Conservation (phyloP, 768 basidiomycete genomes). For the Tricholoma bakamatsutake region DNA sequence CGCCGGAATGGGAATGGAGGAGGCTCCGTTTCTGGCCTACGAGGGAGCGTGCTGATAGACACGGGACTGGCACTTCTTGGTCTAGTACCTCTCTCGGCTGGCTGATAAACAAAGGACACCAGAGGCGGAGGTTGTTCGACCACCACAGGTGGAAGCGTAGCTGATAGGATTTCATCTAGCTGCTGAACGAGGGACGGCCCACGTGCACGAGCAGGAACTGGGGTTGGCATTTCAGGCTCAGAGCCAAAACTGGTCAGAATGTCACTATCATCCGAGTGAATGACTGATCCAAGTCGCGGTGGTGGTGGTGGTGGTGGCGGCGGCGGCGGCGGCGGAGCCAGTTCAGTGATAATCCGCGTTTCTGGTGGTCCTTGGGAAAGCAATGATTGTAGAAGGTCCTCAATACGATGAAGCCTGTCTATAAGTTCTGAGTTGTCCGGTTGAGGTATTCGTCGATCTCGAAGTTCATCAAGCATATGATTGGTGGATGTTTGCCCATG, state of each 20-base stretch:
- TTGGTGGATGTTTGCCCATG: constrained; percentile 59
- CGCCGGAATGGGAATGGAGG: constrained; percentile 2
- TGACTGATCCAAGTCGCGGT: constrained; percentile 21
- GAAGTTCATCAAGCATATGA: constrained; percentile 57
- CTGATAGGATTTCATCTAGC: constrained; percentile 54
- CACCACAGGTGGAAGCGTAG: constrained; percentile 30
- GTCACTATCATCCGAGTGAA: constrained; percentile 23
- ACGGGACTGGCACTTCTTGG: constrained; percentile 33
- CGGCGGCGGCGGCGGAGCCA: neutral
- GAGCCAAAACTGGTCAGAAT: constrained; percentile 15
- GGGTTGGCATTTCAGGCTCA: constrained; percentile 33
- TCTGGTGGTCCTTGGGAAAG: constrained; percentile 28
- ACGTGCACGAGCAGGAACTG: constrained; percentile 34
- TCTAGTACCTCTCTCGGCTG: constrained; percentile 29
- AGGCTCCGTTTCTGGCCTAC: constrained; percentile 25
- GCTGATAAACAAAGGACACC: constrained; percentile 50
- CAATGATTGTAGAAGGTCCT: constrained; percentile 37
- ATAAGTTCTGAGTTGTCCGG: constrained; percentile 35
- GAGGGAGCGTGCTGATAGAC: constrained; percentile 22
- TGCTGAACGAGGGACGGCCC: constrained; percentile 54
- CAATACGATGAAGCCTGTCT: constrained; percentile 39
- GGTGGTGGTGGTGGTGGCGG: constrained; percentile 6
- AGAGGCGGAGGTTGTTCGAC: constrained; percentile 47
- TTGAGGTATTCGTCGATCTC: constrained; percentile 35
- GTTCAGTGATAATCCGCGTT: constrained; percentile 16